phyloP scores from a whole-genome alignment of 164 flowering plant species.

The Vitis cinerea region DNA sequence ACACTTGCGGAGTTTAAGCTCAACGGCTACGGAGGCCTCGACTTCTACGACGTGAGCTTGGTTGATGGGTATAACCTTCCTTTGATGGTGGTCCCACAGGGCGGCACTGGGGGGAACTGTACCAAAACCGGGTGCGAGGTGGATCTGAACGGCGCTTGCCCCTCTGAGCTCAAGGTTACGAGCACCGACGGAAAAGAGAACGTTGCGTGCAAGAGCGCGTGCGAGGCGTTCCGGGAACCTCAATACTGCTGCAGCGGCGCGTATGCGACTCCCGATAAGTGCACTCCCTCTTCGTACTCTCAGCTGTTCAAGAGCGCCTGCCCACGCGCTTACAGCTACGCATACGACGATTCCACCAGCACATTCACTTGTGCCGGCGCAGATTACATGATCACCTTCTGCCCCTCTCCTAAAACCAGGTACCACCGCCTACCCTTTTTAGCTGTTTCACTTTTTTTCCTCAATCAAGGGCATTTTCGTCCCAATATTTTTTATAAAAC shows the following conservation, averaged over 20 bases:
- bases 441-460: not conserved
- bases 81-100: conserved; percentile 57
- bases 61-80: conserved; percentile 89
- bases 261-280: conserved; percentile 59
- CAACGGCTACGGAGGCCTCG: conserved; percentile 59
- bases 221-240: conserved; percentile 68
- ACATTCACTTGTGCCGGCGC: conserved; percentile 81
- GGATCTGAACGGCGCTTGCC: conserved; percentile 73
- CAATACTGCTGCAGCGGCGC: conserved; percentile 83
- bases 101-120: conserved; percentile 67
- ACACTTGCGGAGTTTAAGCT: conserved; percentile 90
- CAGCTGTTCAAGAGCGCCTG: conserved; percentile 69
- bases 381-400: conserved; percentile 79
- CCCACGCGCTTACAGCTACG: conserved; percentile 91
- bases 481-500: not conserved
- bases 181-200: conserved; percentile 20
- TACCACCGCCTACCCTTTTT: conserved; percentile 9
- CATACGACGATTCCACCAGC: conserved; percentile 79
- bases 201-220: conserved; percentile 85
- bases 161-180: conserved; percentile 52
- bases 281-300: conserved; percentile 69
- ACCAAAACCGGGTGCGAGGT: conserved; percentile 60
- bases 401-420: conserved; percentile 74
- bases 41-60: conserved; percentile 87
- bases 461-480: conserved; percentile 3